Base-by-base conservation (phyloP, 768 basidiomycete species). In the Zangia roseola region DNA sequence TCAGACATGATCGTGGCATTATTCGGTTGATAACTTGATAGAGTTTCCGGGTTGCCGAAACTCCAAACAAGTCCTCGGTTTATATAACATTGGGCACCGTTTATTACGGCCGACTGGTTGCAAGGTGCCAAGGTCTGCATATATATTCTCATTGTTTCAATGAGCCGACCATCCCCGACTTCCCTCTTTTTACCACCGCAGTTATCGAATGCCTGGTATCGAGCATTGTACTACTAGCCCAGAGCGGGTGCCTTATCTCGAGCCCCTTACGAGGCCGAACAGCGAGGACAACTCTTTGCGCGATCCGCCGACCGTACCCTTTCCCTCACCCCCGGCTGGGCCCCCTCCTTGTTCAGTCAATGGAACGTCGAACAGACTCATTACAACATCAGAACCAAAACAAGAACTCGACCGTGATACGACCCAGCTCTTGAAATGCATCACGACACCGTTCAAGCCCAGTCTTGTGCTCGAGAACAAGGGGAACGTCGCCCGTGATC, bases 401-500 rank as follows among this genome's bases (percentile, higher is more conserved):
- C 37, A 23, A 4, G 7, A 34, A 42, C 25, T 16, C 10, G 17
- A 47, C 4, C 38, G 6, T 16, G 20, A 42, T 4, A 26, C 50
- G 2, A 21, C 44, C 2, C 37, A 47, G 16, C 10, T 45, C n/a
- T 38, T 55, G 23, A 45, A 20, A 37, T 24, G 43, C 10, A 3
- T 47, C n/a, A 45, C 43, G 0, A 38, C 47, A 12, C 47, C 58
- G 6, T 26, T 56, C 5, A 59, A 43, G 33, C 57, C 68, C 57
- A 54, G 60, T 17, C 56, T 76, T 47, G 62, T 69, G 2, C 66
- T 84, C 26, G 74, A 82, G 58, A 84, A 84, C 60, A 73, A 74
- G 19, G 83, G 83, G 9, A 83, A 77, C 53, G 80, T 82, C 3
- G 83, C 83, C 8, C 74, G 83, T 10, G 83, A 85, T 55, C 83